Evolutionary conservation across 495 filamentous ascomycete genomes (phyloP).

Genomic region (Tuber magnatum): DNA sequence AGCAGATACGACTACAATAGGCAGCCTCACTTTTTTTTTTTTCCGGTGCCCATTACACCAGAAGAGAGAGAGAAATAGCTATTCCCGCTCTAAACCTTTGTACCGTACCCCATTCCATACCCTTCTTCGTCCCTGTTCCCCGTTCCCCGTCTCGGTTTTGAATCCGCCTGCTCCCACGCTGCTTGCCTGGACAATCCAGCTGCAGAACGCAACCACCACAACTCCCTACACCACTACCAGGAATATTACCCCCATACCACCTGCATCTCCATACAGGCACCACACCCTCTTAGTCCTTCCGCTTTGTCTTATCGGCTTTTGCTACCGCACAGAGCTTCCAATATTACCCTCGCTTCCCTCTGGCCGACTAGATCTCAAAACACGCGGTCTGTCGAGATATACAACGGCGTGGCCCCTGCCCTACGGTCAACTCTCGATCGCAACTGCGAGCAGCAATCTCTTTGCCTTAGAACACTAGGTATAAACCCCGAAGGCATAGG

Average conservation of each 20-base stretch:
- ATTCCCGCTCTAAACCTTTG: constrained; percentile 13
- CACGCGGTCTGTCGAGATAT: constrained; percentile 34
- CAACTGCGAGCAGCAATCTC: constrained; percentile 37
- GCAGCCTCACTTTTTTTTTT: constrained; percentile 5
- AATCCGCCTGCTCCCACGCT: constrained; percentile 37
- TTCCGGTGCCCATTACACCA: background rate
- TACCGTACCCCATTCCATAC: constrained; percentile 21
- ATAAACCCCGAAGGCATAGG: constrained; percentile 35
- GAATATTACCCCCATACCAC: constrained; percentile 24
- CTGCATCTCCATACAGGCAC: constrained; percentile 29
- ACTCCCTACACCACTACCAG: constrained; percentile 16
- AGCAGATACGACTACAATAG: background rate
- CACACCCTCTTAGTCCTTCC: constrained; percentile 29
- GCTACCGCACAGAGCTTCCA: constrained; percentile 24
- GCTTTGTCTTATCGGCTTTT: constrained; percentile 22
- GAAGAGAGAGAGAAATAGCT: constrained; percentile 2
- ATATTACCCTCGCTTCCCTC: constrained; percentile 33
- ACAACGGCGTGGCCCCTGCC: constrained; percentile 38
- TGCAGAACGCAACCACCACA: constrained; percentile 31
- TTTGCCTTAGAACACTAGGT: constrained; percentile 30
- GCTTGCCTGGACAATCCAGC: background rate
- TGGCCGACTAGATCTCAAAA: constrained; percentile 35
- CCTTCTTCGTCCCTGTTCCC: constrained; percentile 33
- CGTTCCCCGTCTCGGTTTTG: constrained; percentile 29
- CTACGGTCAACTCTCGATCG: constrained; percentile 38